Evolutionary conservation across 164 flowering plant species (phyloP), one percentile per base, ranked within the genome.

Genomic region (Buxus sempervirens): DNA sequence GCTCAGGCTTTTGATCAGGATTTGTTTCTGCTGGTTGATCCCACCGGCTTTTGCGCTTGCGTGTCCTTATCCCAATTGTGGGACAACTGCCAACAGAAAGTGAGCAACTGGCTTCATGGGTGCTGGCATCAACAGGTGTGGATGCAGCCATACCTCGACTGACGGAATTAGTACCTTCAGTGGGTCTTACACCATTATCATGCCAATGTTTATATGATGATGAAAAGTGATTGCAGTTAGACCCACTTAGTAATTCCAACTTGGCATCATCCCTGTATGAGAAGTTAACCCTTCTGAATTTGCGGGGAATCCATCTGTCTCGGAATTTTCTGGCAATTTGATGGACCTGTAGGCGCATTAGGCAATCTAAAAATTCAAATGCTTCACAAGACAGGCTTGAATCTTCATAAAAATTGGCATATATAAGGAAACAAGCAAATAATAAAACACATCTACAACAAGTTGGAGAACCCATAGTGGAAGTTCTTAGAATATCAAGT

Each of bases 31-130:
- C 72, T 15, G 89, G 90, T 62, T 82, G 86, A 76, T 93, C 98
- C 98, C 98, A 93, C 73, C 98, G 83, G 71, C 94, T 93, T 79
- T 90, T 93, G 32, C 97, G 90, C 75, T 90, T 93, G 53, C 90
- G 92, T 56, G 51, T 63, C 64, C 38, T 81, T 70, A 80, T 58
- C 26, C 75, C 83, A 72, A 63, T 73, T 16, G 58, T 27, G 25
- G 54, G 42, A 64, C 22, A 51, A 54, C 57, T 64, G 61, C 62
- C 71, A n/a, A 49, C 19, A 64, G 63, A 58, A 55, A 81, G 64
- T 26, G 73, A 56, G 54, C 76, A 74, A 51, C 66, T 49, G 48
- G 67, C 72, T 14, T 75, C 81, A 45, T 64, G 70, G 28, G 14
- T 59, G 32, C 71, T 21, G 58, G 79, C 57, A 65, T 67, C 73